Base-by-base conservation (phyloP, 2,329 filamentous ascomycete species). In the Colletotrichum sp. region DNA sequence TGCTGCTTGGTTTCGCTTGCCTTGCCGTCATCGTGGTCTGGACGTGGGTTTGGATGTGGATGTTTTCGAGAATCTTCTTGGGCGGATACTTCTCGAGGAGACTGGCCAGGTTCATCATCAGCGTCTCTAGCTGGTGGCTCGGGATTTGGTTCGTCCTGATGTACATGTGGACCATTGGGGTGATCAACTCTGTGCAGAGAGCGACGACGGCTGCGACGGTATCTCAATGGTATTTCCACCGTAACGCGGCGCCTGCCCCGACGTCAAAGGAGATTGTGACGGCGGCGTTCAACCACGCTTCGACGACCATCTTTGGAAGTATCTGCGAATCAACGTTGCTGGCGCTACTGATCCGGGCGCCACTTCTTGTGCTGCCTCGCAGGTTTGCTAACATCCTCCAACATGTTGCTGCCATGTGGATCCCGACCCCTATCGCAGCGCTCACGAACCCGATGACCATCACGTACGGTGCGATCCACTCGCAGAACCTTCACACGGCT, bases 221-320 rank as follows among this genome's bases (percentile, higher is more conserved):
- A 28, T 98, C 95, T 55, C 97, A 99, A 84, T 99, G 97, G 97
- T 99, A 99, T 85, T 99, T 98, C 84, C 96, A 98, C 84, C 95
- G 97, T 77, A 94, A 98, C 80, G 92, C 93, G 6, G 91, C 93
- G 13, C 95, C 96, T 7, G 89, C 93, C 11, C 93, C 96, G 4
- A 93, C 95, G 1, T 96, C 95, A 2, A 89, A 90, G 72, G 93
- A 96, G 71, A 94, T 98, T 64, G 95, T 98, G 30, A 89, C 91
- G 77, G 96, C 96, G 8, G 96, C 96, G 16, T 88, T 98, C 60
- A 88, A 89, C 66, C 97, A 99, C 85, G 94, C 96, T 4, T 88
- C 92, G 16, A 96, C 95, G 19, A 96, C 95, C 3, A 93, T 98
- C 48, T 98, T 98, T 81, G 97, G 97, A 71, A 98, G 95, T 6